Evolutionary conservation across 2,329 filamentous ascomycete genomes (phyloP), one percentile per base, ranked within the genome.

Genomic region (Zalaria sp.): DNA sequence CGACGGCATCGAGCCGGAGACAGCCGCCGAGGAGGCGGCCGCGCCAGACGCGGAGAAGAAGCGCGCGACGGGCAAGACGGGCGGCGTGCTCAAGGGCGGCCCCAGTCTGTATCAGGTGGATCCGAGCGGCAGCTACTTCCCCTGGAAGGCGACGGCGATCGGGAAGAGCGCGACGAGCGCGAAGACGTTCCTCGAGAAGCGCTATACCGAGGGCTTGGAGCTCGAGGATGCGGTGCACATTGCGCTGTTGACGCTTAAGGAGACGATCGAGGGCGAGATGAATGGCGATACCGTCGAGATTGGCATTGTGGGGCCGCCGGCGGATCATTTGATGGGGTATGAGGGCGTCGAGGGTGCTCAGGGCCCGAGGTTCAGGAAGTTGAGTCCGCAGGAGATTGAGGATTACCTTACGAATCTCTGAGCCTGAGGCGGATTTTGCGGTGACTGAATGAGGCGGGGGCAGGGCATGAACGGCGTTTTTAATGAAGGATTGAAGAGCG

Each of bases 251-350:
- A 98, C 91, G 26, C 70, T 98, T 60, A 98, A 98, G 74, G 91
- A 98, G 73, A 95, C 91, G 44, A 98, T 98, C 59, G 89, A 96
- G 69, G 91, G 91, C 44, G 91, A 96, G 69, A 96, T 96, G 89
- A 96, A 89, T 53, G 89, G 89, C 48, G 88, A 96, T 62, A 95
- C 89, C 28, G 93, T 98, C 50, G 91, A 98, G 68, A 95, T 98
- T 63, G 86, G 89, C 56, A 96, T 98, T 53, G 86, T 98, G 52
- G 91, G 91, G 27, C 84, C 88, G 36, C 91, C 91, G 43, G 91
- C 91, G 53, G 79, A 98, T 60, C 83, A 95, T 60, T 72, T 98
- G 37, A 75, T 98, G 46, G 91, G 91, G 39, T 83, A 87, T 47
- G 87, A 93, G 63, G 87, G 87, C 46, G 84, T 93, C 7, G 82